A percentile compares a stretch with the other conserved stretches of the same genome.
These are phyloP conservation scores for Tolypocladium sp. DNA, from an alignment of 2,329 filamentous ascomycete species.

Conservation along the genomic window DNA sequence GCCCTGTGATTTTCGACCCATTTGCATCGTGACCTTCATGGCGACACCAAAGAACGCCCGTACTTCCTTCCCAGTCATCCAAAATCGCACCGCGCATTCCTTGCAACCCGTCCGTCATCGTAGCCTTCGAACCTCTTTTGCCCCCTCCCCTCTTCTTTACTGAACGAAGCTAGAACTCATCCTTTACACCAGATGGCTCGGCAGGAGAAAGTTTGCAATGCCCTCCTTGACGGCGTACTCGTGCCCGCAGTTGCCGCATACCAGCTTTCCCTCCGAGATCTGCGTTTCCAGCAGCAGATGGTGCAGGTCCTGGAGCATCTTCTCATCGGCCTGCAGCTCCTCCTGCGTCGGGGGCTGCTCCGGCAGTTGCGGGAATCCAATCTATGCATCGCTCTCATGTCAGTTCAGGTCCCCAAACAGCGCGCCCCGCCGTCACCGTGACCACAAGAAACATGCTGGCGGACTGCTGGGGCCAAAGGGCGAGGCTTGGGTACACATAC, in stretches of 20 bases:
- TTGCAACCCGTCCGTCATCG: neutral
- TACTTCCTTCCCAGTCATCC: neutral
- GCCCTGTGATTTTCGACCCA: neutral
- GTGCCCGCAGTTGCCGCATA: conserved; percentile 85
- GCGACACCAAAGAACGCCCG: neutral
- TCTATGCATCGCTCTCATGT: conserved; percentile 33
- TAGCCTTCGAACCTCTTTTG: too few relatives aligned
- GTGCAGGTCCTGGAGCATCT: conserved; percentile 70
- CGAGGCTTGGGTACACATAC: conserved; percentile 33
- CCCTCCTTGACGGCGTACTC: conserved; percentile 93
- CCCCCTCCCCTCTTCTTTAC: neutral
- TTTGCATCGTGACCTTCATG: neutral
- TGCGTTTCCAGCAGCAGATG: conserved; percentile 79
- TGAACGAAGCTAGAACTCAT: neutral
- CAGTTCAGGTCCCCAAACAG: neutral
- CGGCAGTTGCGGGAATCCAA: conserved; percentile 70
- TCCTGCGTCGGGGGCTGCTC: conserved; percentile 52
- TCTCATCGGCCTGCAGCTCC: conserved; percentile 55
- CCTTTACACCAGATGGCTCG: conserved; percentile 71
- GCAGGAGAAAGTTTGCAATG: conserved; percentile 91
- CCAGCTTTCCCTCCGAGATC: conserved; percentile 78
- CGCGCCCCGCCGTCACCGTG: neutral
- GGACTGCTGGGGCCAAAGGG: neutral
- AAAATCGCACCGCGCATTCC: neutral
- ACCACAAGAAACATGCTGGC: neutral